These are phyloP conservation scores for Uncinocarpus reesii DNA, from an alignment of 2,329 filamentous ascomycete genomes.

Conservation along the genomic window DNA sequence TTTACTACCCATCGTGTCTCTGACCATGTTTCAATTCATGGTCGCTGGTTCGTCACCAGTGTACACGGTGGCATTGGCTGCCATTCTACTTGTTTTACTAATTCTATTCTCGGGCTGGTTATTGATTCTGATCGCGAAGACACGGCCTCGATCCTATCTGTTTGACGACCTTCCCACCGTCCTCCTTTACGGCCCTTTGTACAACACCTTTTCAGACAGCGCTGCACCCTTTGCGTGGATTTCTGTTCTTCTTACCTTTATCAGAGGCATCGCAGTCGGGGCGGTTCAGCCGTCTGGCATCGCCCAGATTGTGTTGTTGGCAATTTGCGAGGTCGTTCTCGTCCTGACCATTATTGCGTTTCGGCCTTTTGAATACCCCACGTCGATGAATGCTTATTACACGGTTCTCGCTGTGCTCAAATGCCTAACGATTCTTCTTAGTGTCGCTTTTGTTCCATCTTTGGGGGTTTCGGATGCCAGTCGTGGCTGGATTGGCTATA, in stretches of 20 bases:
- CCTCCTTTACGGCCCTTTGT: constrained; percentile 80
- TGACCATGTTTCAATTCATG: constrained; percentile 87
- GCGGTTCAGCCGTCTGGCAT: constrained; percentile 88
- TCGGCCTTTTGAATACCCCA: constrained; percentile 77
- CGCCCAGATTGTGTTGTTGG: constrained; percentile 81
- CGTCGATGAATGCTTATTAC: constrained; percentile 96
- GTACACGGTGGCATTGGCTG: constrained; percentile 63
- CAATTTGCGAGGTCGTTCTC: constrained; percentile 86
- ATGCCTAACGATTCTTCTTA: constrained; percentile 63
- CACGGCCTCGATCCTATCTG: constrained; percentile 71
- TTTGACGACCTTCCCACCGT: constrained; percentile 91
- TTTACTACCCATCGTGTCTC: constrained; percentile 69
- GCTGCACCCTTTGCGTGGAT: constrained; percentile 83
- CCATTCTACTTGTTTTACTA: constrained; percentile 61
- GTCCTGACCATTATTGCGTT: constrained; percentile 82
- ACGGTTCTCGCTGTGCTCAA: constrained; percentile 70
- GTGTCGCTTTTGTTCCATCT: constrained; percentile 74
- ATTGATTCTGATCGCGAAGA: constrained; percentile 66
- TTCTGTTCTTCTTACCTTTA: constrained; percentile 70
- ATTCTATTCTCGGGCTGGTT: constrained; percentile 68
- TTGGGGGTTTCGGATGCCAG: constrained; percentile 66
- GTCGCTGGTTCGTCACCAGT: constrained; percentile 57
- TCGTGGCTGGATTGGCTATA: constrained; percentile 92
- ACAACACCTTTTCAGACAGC: constrained; percentile 95
- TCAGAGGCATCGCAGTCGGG: constrained; percentile 82